Conservation (phyloP, 2,329 filamentous ascomycete genomes). For the Ceratocystis variospora region DNA sequence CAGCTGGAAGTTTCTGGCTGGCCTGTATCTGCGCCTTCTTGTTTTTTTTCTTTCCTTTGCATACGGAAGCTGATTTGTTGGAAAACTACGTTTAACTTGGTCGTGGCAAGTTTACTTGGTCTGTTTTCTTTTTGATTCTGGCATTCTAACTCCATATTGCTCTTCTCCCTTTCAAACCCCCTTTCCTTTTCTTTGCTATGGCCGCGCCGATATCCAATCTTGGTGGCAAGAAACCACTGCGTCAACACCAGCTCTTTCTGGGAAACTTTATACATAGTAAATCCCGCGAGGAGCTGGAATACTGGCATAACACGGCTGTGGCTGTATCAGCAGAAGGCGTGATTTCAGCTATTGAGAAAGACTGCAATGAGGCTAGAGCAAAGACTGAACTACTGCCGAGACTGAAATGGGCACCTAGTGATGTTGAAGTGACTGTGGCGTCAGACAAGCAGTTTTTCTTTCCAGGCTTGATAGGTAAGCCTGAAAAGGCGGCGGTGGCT, state of each 20-base stretch:
- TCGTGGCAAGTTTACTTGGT: neutral
- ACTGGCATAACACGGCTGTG: conserved; percentile 37
- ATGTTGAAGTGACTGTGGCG: conserved; percentile 28
- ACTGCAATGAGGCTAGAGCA: conserved; percentile 25
- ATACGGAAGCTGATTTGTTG: neutral
- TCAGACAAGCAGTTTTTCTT: conserved; percentile 59
- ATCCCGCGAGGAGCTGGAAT: conserved; percentile 35
- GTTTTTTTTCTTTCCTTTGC: neutral
- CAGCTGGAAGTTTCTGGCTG: too few relatives aligned
- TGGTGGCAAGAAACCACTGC: neutral
- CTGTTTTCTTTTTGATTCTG: neutral
- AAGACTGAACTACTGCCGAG: conserved; percentile 27
- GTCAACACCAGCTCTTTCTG: conserved; percentile 33
- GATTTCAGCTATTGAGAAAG: conserved; percentile 37
- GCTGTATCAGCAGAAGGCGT: conserved; percentile 37
- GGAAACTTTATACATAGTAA: conserved; percentile 44
- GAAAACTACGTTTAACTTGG: neutral
- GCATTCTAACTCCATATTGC: neutral
- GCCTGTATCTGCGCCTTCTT: neutral
- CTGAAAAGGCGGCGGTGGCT: neutral
- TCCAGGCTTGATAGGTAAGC: conserved; percentile 62
- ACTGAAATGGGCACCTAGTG: conserved; percentile 33
- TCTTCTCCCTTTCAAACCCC: neutral
- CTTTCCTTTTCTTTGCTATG: neutral
- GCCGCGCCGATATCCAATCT: neutral